These are phyloP conservation scores for Schwanniomyces yamadae DNA, from an alignment of 805 yeast species.

Conservation along the genomic window DNA sequence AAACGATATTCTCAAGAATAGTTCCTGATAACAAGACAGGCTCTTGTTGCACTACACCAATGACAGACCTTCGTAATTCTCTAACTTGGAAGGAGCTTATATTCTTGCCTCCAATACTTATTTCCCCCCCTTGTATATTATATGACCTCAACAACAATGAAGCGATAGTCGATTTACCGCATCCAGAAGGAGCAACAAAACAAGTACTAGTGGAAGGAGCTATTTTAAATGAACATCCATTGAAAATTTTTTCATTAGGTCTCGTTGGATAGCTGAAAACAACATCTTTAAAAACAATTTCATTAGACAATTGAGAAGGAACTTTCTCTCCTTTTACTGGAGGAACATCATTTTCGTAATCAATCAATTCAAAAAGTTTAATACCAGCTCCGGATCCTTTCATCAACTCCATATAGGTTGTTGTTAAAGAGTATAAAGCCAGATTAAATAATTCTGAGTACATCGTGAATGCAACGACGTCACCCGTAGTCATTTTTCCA, in stretches of 20 bases:
- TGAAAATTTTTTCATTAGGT: slow-evolving; percentile 33
- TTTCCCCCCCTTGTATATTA: slow-evolving; percentile 47
- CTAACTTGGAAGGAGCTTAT: slow-evolving; percentile 48
- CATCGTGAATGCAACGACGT: slow-evolving; percentile 47
- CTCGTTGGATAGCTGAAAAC: slow-evolving; percentile 43
- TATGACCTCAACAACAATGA: slow-evolving; percentile 53
- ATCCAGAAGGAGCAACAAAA: slow-evolving; percentile 58
- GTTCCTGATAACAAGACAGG: slow-evolving; percentile 58
- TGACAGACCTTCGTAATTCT: slow-evolving; percentile 45
- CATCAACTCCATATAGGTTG: slow-evolving; percentile 46
- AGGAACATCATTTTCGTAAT: slow-evolving; percentile 34
- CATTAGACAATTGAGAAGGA: slow-evolving; percentile 22
- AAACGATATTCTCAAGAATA: slow-evolving; percentile 53
- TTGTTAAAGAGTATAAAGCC: slow-evolving; percentile 45
- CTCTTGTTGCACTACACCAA: slow-evolving; percentile 64
- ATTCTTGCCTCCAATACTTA: slow-evolving; percentile 51
- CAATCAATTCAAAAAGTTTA: slow-evolving; percentile 42
- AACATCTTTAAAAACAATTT: slow-evolving; percentile 38
- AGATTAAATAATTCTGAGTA: slow-evolving; percentile 44
- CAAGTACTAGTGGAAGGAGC: slow-evolving; percentile 39
- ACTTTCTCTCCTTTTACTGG: slow-evolving; percentile 34
- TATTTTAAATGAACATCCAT: slow-evolving; percentile 37
- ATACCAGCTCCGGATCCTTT: slow-evolving; percentile 49
- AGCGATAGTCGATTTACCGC: slow-evolving; percentile 62
- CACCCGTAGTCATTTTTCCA: slow-evolving; percentile 48